These are phyloP conservation scores for Alternaria rosae DNA, from an alignment of 2,329 filamentous ascomycete species.

Conservation along the genomic window DNA sequence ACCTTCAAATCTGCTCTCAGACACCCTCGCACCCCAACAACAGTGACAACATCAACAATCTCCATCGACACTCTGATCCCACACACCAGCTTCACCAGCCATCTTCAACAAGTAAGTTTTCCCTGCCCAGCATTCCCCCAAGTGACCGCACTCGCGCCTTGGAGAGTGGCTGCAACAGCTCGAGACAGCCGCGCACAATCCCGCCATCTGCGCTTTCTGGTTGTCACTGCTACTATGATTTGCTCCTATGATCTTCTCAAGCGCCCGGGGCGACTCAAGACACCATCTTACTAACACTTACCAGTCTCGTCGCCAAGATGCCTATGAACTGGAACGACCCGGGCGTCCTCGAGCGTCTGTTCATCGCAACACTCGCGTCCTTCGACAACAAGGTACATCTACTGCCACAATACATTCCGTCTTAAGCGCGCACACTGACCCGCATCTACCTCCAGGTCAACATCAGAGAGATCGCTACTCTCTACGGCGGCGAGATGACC, in stretches of 20 bases:
- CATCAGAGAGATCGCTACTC: conserved; percentile 52
- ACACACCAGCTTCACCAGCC: not conserved
- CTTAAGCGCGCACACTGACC: not conserved
- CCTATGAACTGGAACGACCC: conserved; percentile 48
- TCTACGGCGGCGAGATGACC: conserved; percentile 57
- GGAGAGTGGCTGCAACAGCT: not conserved
- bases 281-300: not conserved
- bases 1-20: not conserved
- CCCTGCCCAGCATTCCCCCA: too few relatives aligned
- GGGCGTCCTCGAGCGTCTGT: conserved; percentile 49
- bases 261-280: not conserved
- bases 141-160: not conserved
- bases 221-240: too few relatives aligned
- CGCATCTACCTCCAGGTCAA: conserved; percentile 50
- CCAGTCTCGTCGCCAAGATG: conserved; percentile 27
- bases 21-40: not conserved
- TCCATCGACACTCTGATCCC: not conserved
- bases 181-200: not conserved
- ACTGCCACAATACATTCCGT: not conserved
- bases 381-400: conserved; percentile 39
- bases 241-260: too few relatives aligned
- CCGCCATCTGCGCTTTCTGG: not conserved
- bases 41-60: not conserved
- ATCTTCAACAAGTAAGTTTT: not conserved
- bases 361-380: conserved; percentile 51